Percentiles rank a stretch among this genome's conserved stretches.
phyloP scores from a whole-genome alignment of 2,329 filamentous ascomycete species.

The Calonectria montana region DNA sequence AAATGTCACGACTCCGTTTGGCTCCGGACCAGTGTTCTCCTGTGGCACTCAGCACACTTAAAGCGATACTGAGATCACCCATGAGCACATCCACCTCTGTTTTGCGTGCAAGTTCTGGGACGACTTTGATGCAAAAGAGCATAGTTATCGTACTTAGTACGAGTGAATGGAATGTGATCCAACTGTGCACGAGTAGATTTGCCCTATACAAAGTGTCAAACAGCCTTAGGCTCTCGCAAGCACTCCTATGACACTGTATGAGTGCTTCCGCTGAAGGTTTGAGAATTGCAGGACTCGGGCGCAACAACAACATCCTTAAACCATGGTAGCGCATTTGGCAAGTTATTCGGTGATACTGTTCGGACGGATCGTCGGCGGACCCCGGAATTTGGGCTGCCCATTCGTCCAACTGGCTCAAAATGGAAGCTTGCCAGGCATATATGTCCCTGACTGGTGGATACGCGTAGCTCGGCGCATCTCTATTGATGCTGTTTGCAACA shows the following conservation, averaged over 20 bases:
- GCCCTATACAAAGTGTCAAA: conserved; percentile 57
- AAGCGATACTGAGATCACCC: conserved; percentile 53
- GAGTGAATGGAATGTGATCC: conserved; percentile 60
- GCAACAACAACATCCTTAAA: conserved; percentile 60
- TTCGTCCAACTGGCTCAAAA: conserved; percentile 52
- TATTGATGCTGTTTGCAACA: conserved; percentile 63
- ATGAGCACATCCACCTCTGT: conserved; percentile 54
- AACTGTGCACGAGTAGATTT: conserved; percentile 59
- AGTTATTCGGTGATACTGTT: conserved; percentile 42
- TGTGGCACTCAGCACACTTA: conserved; percentile 61
- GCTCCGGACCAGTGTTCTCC: conserved; percentile 65
- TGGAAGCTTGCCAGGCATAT: conserved; percentile 57
- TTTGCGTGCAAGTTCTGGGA: conserved; percentile 53
- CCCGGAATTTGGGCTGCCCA: conserved; percentile 54
- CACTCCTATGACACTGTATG: conserved; percentile 55
- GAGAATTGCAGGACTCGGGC: conserved; percentile 64
- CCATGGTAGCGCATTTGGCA: conserved; percentile 61
- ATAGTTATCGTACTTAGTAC: conserved; percentile 61
- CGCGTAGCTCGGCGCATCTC: conserved; percentile 58
- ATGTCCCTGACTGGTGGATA: conserved; percentile 59
- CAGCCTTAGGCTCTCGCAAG: conserved; percentile 53
- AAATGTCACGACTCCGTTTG: conserved; percentile 56
- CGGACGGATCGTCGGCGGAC: conserved; percentile 19
- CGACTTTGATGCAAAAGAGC: conserved; percentile 61
- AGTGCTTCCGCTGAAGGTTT: conserved; percentile 56